phyloP scores from a whole-genome alignment of 306 rosid genomes.

The Dryas drummondii region DNA sequence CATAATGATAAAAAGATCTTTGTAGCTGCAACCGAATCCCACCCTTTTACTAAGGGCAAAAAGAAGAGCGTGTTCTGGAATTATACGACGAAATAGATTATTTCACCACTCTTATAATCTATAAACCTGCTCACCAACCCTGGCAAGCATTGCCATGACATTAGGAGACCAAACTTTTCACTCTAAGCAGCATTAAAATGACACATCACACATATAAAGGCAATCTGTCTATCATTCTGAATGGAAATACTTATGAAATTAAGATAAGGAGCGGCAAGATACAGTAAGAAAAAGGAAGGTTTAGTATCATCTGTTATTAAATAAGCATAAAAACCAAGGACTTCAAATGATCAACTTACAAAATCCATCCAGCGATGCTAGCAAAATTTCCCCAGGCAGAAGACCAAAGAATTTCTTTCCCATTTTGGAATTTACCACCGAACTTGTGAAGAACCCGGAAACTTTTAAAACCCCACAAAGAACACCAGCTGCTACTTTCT shows the following conservation, averaged over 20 bases:
- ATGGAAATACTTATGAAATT: neutral
- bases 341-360: slow-evolving; percentile 28
- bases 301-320: neutral
- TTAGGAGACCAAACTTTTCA: neutral
- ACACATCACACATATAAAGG: neutral
- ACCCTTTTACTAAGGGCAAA: neutral
- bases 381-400: slow-evolving; percentile 53
- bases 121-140: neutral
- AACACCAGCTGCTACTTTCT: slow-evolving; percentile 83
- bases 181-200: neutral
- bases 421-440: slow-evolving; percentile 57
- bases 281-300: neutral
- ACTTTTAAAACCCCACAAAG: slow-evolving; percentile 76
- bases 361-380: slow-evolving; percentile 55
- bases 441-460: slow-evolving; percentile 55
- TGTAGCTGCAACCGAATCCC: neutral
- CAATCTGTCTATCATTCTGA: neutral
- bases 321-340: neutral
- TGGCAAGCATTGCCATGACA: neutral
- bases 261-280: neutral
- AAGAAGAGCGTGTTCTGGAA: neutral
- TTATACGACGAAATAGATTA: neutral
- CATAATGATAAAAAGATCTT: neutral
- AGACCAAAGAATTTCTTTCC: slow-evolving; percentile 50
- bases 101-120: slow-evolving; percentile 1